Evolutionary conservation across 805 yeast species (phyloP).

Genomic region (Candida succiphila): DNA sequence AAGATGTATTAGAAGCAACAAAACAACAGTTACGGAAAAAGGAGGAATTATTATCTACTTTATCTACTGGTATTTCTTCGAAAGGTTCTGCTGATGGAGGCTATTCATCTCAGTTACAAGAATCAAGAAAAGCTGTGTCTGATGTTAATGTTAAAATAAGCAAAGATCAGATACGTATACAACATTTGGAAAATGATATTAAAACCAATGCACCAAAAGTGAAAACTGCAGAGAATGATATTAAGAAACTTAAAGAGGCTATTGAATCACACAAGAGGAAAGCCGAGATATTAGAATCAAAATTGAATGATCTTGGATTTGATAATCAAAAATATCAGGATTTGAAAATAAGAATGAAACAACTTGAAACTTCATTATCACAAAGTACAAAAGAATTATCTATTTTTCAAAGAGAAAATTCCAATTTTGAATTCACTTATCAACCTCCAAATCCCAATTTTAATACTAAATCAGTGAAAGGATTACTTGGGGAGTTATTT

Average conservation of each 20-base stretch:
- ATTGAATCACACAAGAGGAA: conserved; percentile 32
- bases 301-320: conserved; percentile 47
- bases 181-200: conserved; percentile 46
- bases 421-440: conserved; percentile 71
- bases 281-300: conserved; percentile 26
- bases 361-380: conserved; percentile 33
- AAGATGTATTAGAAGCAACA: conserved; percentile 30
- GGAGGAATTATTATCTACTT: conserved; percentile 71
- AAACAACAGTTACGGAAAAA: conserved; percentile 44
- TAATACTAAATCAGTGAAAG: conserved; percentile 57
- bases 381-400: conserved; percentile 39
- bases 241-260: conserved; percentile 28
- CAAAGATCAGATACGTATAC: conserved; percentile 47
- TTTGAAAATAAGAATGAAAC: conserved; percentile 35
- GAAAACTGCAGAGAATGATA: conserved; percentile 41
- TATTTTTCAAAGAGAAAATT: conserved; percentile 48
- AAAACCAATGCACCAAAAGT: conserved; percentile 35
- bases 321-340: conserved; percentile 34
- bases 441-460: conserved; percentile 54
- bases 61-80: conserved; percentile 85
- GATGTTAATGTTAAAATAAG: conserved; percentile 46
- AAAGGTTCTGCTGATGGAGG: conserved; percentile 73
- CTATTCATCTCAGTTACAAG: conserved; percentile 60
- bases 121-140: conserved; percentile 45
- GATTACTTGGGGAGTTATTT: conserved; percentile 84